These are phyloP conservation scores for Solanum medicagineum DNA, from an alignment of 257 asterid genomes.

Conservation along the genomic window DNA sequence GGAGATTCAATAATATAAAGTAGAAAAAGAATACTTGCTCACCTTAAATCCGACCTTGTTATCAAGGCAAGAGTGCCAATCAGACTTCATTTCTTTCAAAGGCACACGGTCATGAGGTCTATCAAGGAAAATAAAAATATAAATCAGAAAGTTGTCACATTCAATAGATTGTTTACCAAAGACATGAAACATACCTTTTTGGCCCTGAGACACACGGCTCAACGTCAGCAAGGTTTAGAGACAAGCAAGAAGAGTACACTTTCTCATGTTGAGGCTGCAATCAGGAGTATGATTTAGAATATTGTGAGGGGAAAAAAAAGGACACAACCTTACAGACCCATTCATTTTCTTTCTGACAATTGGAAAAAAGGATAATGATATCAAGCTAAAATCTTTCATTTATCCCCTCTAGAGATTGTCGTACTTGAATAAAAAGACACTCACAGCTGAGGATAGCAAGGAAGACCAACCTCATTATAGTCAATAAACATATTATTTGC, in stretches of 20 bases:
- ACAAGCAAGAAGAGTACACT: constrained; percentile 61
- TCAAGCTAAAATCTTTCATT: neutral
- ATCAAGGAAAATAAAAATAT: constrained; percentile 3
- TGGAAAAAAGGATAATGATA: neutral
- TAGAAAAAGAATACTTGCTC: constrained; percentile 6
- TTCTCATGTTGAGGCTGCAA: constrained; percentile 84
- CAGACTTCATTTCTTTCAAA: constrained; percentile 80
- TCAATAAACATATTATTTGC: constrained; percentile 91
- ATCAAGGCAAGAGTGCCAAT: constrained; percentile 91
- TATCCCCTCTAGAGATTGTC: neutral
- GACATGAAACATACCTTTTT: constrained; percentile 41
- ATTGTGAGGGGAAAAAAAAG: neutral
- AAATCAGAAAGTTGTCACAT: neutral
- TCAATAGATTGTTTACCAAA: neutral
- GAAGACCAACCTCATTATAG: constrained; percentile 55
- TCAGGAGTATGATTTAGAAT: neutral
- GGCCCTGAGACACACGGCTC: constrained; percentile 94
- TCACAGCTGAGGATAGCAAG: neutral
- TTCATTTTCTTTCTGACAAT: neutral
- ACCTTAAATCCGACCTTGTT: constrained; percentile 94
- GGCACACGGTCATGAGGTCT: constrained; percentile 96
- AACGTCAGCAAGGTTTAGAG: constrained; percentile 56
- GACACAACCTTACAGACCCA: neutral
- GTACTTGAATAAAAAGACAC: neutral
- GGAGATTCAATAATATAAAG: neutral